Evolutionary conservation across 2,329 filamentous ascomycete species (phyloP).

Genomic region (Periconia sp.): DNA sequence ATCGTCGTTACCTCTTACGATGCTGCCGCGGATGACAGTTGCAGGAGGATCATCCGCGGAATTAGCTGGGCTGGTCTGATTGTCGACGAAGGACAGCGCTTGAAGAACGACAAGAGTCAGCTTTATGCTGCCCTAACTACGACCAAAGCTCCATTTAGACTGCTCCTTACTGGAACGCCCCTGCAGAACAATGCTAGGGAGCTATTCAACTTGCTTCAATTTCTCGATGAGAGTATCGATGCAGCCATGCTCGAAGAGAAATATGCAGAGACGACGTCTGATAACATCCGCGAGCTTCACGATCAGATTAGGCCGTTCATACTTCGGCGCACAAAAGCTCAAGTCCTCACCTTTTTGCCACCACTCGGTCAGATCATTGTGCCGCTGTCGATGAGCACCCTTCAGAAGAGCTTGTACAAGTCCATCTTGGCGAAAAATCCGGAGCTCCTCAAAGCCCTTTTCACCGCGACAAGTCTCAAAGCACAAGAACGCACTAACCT

Average conservation of each 20-base stretch:
- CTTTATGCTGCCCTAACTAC: slow-evolving; percentile 77
- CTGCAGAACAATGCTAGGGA: slow-evolving; percentile 95
- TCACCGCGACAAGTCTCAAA: slow-evolving; percentile 69
- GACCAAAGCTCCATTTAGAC: slow-evolving; percentile 80
- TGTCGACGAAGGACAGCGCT: slow-evolving; percentile 91
- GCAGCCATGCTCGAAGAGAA: slow-evolving; percentile 76
- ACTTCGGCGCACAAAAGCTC: slow-evolving; percentile 81
- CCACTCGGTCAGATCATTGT: slow-evolving; percentile 95
- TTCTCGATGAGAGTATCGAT: slow-evolving; percentile 75
- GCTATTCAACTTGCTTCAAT: slow-evolving; percentile 95
- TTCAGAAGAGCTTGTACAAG: slow-evolving; percentile 94
- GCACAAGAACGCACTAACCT: slow-evolving; percentile 77
- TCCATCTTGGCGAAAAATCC: slow-evolving; percentile 92
- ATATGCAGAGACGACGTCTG: slow-evolving; percentile 78
- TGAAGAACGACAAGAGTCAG: slow-evolving; percentile 89
- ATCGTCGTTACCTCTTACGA: slow-evolving; percentile 96
- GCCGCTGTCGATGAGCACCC: slow-evolving; percentile 90
- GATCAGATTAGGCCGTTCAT: slow-evolving; percentile 78
- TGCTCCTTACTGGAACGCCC: slow-evolving; percentile 87
- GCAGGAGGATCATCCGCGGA: slow-evolving; percentile 67
- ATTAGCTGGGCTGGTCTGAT: slow-evolving; percentile 88
- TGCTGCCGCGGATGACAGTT: slow-evolving; percentile 76
- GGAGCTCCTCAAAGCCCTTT: slow-evolving; percentile 84
- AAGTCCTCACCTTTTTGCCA: slow-evolving; percentile 89
- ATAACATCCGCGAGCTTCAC: slow-evolving; percentile 82